Evolutionary conservation across 2,329 filamentous ascomycete genomes (phyloP).

Genomic region (Fusarium sp.): DNA sequence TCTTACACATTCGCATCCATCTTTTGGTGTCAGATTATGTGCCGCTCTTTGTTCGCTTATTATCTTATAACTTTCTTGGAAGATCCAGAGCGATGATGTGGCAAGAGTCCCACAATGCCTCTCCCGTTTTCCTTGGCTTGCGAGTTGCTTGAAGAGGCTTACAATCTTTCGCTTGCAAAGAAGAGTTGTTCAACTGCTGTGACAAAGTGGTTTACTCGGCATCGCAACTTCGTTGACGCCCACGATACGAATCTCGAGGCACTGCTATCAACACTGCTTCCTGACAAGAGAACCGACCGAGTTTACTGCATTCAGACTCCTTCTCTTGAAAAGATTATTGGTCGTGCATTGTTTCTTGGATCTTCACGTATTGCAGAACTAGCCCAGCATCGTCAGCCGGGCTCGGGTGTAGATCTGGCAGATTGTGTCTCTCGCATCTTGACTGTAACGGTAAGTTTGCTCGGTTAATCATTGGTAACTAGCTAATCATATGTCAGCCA

Average conservation of each 20-base stretch:
- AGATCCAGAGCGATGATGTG: conserved; percentile 15
- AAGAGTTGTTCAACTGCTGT: conserved; percentile 60
- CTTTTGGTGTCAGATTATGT: background rate
- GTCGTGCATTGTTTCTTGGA: conserved; percentile 76
- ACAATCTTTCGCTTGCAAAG: conserved; percentile 59
- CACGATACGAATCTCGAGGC: conserved; percentile 72
- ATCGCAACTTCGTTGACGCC: conserved; percentile 72
- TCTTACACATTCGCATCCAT: background rate
- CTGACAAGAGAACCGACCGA: conserved; percentile 81
- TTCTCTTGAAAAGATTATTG: conserved; percentile 77
- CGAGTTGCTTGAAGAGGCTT: conserved; percentile 79
- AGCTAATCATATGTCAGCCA: conserved; percentile 57
- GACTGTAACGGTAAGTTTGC: conserved; percentile 67
- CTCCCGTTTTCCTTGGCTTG: conserved; percentile 80
- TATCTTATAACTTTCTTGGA: background rate
- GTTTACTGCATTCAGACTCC: conserved; percentile 79
- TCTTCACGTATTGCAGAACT: conserved; percentile 73
- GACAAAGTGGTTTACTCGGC: conserved; percentile 76
- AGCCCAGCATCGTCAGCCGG: conserved; percentile 71
- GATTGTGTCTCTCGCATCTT: conserved; percentile 79
- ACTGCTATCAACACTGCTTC: conserved; percentile 82
- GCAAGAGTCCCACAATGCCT: conserved; percentile 64
- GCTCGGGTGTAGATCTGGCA: conserved; percentile 76
- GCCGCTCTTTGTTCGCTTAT: conserved; percentile 5
- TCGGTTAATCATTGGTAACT: background rate